Percentiles rank a stretch among this genome's conserved stretches.
Conservation (phyloP, 75 land plant genomes). For the Picea sitchensis region DNA sequence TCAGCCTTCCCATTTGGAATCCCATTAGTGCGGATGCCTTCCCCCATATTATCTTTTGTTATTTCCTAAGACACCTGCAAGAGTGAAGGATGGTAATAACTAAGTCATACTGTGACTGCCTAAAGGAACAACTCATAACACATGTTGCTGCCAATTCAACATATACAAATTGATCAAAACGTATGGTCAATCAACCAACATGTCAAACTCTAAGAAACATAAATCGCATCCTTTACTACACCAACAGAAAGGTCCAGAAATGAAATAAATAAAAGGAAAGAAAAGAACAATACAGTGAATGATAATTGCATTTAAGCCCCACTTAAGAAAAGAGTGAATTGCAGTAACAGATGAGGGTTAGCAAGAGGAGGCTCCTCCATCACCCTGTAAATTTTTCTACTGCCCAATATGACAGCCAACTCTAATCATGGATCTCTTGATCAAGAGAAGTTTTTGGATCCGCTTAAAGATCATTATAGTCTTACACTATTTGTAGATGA, state of each 20-base stretch:
- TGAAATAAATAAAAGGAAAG: background rate
- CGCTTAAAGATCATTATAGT: background rate
- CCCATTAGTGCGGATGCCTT: conserved; percentile 36
- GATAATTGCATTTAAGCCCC: no score
- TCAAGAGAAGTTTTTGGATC: background rate
- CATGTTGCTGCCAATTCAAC: background rate
- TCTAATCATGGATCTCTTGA: background rate
- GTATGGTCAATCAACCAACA: background rate
- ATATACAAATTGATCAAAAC: background rate
- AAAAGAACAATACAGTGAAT: background rate
- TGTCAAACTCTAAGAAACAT: background rate
- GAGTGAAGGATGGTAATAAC: background rate
- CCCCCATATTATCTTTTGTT: conserved; percentile 23
- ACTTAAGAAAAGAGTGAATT: background rate
- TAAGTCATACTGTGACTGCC: background rate
- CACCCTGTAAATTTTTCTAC: background rate
- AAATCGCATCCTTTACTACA: background rate
- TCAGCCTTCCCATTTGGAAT: conserved; percentile 42
- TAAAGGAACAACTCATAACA: background rate
- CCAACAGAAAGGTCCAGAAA: background rate
- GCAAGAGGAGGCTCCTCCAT: background rate
- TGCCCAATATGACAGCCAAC: background rate
- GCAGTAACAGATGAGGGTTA: background rate
- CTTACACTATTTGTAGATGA: background rate
- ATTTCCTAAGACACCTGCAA: conserved; percentile 1